Conservation (phyloP, 2,329 filamentous ascomycete species). For the Leptographium flavum region DNA sequence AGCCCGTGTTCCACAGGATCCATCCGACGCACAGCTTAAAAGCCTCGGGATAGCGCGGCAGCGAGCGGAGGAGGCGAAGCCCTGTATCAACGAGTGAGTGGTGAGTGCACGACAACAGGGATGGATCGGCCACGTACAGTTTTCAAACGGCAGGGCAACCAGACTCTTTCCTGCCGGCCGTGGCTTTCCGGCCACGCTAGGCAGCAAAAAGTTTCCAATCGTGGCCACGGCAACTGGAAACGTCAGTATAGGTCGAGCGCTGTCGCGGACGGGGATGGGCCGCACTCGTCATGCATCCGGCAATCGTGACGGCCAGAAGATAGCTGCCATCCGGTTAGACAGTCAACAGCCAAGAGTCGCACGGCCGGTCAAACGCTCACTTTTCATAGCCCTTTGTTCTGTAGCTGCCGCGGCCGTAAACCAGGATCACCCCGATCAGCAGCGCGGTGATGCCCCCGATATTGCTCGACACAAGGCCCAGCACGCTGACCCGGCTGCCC, state of each 20-base stretch:
- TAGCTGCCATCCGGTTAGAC: too few relatives aligned
- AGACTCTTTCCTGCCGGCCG: neutral
- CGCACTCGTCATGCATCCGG: slow-evolving; percentile 3
- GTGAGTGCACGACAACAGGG: too few relatives aligned
- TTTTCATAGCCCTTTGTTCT: neutral
- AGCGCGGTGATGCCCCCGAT: slow-evolving; percentile 2
- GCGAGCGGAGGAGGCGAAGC: neutral
- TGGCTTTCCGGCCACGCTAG: neutral
- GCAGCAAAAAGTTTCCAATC: neutral
- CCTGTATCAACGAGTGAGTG: too few relatives aligned
- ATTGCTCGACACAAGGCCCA: slow-evolving; percentile 1
- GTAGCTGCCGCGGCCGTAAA: slow-evolving; percentile 1
- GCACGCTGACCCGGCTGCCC: slow-evolving; percentile 4
- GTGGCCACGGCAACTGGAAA: neutral
- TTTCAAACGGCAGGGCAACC: neutral
- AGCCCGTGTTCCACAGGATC: slow-evolving; percentile 5
- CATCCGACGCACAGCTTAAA: slow-evolving; percentile 3
- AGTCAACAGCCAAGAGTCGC: too few relatives aligned
- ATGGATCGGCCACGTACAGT: too few relatives aligned
- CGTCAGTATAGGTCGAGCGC: neutral
- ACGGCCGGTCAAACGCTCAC: too few relatives aligned
- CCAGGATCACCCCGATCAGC: slow-evolving; percentile 4
- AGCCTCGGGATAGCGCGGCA: neutral
- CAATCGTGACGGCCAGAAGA: slow-evolving; percentile 1
- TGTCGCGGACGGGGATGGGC: too few relatives aligned